Base-by-base conservation (phyloP, 176 grass and related monocot species). In the Bothriochloa decipiens region DNA sequence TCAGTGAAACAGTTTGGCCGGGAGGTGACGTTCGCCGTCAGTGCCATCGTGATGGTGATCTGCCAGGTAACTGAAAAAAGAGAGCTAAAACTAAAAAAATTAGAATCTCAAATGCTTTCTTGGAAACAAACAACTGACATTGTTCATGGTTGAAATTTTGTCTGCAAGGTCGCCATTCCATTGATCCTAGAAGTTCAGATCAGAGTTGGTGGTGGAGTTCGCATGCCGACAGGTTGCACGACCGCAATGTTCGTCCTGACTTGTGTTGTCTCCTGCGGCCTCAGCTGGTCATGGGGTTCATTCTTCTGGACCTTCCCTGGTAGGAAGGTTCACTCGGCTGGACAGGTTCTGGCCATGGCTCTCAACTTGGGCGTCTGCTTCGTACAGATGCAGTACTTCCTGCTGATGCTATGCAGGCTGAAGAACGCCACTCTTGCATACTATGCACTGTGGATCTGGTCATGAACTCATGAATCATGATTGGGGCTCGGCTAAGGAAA, bases 271-370 rank as follows among this genome's bases (percentile, higher is more conserved):
- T 86, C 88, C 45, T 58, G 60, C 5, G 88, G 84, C 22, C 58
- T 90, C 36, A 90, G 88, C n/a, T 90, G 88, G 84, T 90, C 88
- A 17, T 90, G 88, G 88, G 88, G 88, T 12, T 86, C 84, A 4
- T 49, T 90, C 74, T 83, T 86, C 84, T 86, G 84, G 60, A 41
- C 37, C 22, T 3, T 74, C 28, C 68, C 66, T 41, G 36, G 74
- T 0, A 79, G 45, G 74, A 86, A 90, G 79, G 20, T 32, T 46
- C 74, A 61, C 10, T 79, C 88, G 1, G 74, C 60, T 2, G 74
- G 88, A 63, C 80, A 86, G 37, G n/a, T 86, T 10, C 6, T 68
- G 1, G n/a, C 79, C 58, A 33, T 82, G 60, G 35, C 37, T 25
- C 11, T 86, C 7, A 86, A 68, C 32, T 20, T 83, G 0, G 88